Evolutionary conservation across 306 rosid species (phyloP), one percentile per base, ranked within the genome.

Genomic region (Prunus kanzakura): DNA sequence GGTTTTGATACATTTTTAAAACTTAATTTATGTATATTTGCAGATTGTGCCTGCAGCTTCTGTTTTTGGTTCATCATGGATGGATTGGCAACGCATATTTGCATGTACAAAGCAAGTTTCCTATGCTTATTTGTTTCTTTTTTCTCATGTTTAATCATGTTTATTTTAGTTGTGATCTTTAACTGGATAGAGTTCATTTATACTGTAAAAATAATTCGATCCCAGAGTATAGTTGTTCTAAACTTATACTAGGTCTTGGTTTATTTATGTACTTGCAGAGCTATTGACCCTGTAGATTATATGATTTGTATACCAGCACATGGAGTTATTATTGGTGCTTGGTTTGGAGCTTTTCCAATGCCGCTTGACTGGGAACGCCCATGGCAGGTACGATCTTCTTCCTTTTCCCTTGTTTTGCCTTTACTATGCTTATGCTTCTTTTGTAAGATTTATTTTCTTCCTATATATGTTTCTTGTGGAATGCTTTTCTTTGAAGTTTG

Each of bases 341-440:
- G 97, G 97, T 89, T 95, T 85, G 97, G 98, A 72, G 97, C 98
- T 70, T 92, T 93, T 93, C 96, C 97, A 16, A 89, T 95, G 97
- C 98, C 97, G n/a, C 98, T 95, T 83, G 98, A 95, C 77, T 95
- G 98, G 98, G 98, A 92, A 85, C 87, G 96, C 69, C 92, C 95
- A 57, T 90, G 97, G 97, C 98, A 90, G 97, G 98, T 92, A 84
- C 47, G 38, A 12, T 65, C 71, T 60, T 62, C 51, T 0, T 56
- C 71, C 65, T 47, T 3, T 8, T n/a, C 12, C 3, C 19, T 6
- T 1, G n/a, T 30, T 54, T 4, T 4, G 15, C 23, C n/a, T 38
- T 19, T 45, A n/a, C 4, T 1, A n/a, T 4, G 12, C 75, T 2
- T 25, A 13, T 14, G 11, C 9, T 13, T 13, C 29, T 27, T 15